A percentile compares a stretch with the other conserved stretches of the same genome.
phyloP scores from a whole-genome alignment of 768 basidiomycete genomes.

The Rhizopogon roseolus region DNA sequence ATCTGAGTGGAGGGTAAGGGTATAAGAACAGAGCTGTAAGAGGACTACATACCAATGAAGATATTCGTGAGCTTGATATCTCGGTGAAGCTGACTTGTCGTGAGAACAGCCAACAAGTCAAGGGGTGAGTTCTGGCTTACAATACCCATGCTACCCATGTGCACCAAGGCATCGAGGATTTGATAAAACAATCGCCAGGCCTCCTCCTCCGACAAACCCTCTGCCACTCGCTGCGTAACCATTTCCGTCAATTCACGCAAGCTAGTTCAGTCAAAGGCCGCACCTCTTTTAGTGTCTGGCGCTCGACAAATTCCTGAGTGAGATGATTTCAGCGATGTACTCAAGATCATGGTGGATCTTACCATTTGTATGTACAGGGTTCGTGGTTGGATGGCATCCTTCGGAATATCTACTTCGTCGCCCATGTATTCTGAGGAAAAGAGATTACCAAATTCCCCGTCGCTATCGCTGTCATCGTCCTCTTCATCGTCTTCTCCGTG shows the following conservation, averaged over 20 bases:
- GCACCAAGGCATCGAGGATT: conserved; percentile 82
- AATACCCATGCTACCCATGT: conserved; percentile 87
- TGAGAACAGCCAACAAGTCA: background rate
- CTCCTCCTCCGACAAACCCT: conserved; percentile 78
- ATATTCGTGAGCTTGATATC: conserved; percentile 95
- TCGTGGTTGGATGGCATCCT: conserved; percentile 31
- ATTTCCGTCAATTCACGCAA: background rate
- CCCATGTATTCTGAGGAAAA: conserved; percentile 25
- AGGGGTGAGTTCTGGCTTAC: conserved; percentile 36
- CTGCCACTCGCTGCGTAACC: conserved; percentile 58
- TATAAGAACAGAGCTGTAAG: background rate
- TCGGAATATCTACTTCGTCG: conserved; percentile 28
- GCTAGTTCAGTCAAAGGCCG: background rate
- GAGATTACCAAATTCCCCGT: conserved; percentile 34
- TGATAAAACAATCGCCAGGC: conserved; percentile 90
- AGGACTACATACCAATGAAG: conserved; percentile 70
- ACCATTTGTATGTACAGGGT: conserved; percentile 97
- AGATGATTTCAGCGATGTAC: background rate
- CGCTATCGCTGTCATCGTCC: conserved; percentile 28
- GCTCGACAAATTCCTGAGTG: conserved; percentile 79
- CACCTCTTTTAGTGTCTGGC: conserved; percentile 86
- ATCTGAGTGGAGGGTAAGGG: conserved; percentile 37
- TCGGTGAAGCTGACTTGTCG: conserved; percentile 51
- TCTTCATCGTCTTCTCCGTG: conserved; percentile 42
- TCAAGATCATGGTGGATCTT: conserved; percentile 2